Base-by-base conservation (phyloP, 805 yeast genomes). In the Lipomyces lipofer region DNA sequence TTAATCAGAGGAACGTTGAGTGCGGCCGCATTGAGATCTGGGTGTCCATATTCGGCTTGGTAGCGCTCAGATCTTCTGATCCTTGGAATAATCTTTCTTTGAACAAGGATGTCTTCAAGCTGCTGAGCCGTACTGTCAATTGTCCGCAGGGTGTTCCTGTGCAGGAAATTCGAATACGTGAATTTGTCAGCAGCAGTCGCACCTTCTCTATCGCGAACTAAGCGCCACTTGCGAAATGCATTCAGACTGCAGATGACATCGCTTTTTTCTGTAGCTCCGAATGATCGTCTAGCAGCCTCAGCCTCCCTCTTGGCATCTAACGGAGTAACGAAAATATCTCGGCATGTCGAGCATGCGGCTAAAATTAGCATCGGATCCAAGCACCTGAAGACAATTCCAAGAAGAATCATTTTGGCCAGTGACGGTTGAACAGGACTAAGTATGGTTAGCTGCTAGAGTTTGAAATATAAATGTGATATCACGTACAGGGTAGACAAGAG, bases 211-310 rank as follows among this genome's bases (percentile, higher is more conserved):
- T 12, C 32, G 17, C 24, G 21, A 21, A 50, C 28, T 8, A 13
- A 15, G 9, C 63, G 53, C 59, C 56, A 58, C 15, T 25, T 28
- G 7, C 62, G 48, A 45, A 50, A 59, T 7, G 63, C 63, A 39
- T 58, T 54, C 29, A 59, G n/a, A 12, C 28, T 21, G 13, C 48
- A 43, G 13, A 59, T n/a, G 13, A 40, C 43, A 25, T 59, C 63
- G 24, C 54, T 49, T 24, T 24, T 27, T 9, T 33, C 43, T 4
- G 40, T 54, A 2, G 28, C 42, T 6, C 51, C 54, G 15, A 58
- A 47, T 19, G 43, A 7, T 29, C 36, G 30, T 22, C 35, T 39
- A 17, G 33, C 47, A 24, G 2, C 19, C 28, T 21, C 17, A 15
- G 53, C 44, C 25, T 24, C 17, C 2, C 43, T 28, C 10, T 33